phyloP scores from a whole-genome alignment of 768 basidiomycete genomes.

The Lentinula sp. region DNA sequence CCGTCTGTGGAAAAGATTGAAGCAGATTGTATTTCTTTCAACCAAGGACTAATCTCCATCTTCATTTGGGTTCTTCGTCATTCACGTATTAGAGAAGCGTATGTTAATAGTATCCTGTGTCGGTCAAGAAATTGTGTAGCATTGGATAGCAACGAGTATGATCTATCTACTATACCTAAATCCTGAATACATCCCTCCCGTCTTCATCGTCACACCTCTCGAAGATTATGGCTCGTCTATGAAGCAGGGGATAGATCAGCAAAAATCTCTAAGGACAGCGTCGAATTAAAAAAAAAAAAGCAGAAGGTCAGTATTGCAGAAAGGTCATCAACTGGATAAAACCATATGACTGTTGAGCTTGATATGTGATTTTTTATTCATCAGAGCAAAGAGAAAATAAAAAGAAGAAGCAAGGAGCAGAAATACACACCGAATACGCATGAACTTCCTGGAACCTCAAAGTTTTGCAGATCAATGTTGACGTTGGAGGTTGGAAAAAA shows the following conservation, averaged over 20 bases:
- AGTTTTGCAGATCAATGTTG: background rate
- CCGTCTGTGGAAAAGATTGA: background rate
- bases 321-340: slow-evolving; percentile 41
- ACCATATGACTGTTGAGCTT: slow-evolving; percentile 63
- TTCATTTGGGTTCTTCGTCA: background rate
- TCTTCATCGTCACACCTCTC: background rate
- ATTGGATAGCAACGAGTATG: no score
- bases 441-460: background rate
- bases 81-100: background rate
- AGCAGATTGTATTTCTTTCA: background rate
- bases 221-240: no score
- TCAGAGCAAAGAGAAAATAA: slow-evolving; percentile 21
- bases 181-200: background rate
- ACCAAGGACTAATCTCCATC: no score
- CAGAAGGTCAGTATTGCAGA: slow-evolving; percentile 51
- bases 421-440: background rate
- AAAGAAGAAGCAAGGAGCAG: background rate
- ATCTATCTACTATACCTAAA: background rate
- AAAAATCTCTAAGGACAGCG: background rate
- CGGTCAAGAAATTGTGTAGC: background rate
- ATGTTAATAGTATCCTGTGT: background rate
- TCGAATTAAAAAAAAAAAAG: background rate
- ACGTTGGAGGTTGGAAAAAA: background rate
- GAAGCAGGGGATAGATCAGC: background rate
- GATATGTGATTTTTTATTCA: slow-evolving; percentile 54